A percentile compares a stretch with the other conserved stretches of the same genome.
These are phyloP conservation scores for Kwoniella dejecticola DNA, from an alignment of 768 basidiomycete genomes.

Conservation along the genomic window DNA sequence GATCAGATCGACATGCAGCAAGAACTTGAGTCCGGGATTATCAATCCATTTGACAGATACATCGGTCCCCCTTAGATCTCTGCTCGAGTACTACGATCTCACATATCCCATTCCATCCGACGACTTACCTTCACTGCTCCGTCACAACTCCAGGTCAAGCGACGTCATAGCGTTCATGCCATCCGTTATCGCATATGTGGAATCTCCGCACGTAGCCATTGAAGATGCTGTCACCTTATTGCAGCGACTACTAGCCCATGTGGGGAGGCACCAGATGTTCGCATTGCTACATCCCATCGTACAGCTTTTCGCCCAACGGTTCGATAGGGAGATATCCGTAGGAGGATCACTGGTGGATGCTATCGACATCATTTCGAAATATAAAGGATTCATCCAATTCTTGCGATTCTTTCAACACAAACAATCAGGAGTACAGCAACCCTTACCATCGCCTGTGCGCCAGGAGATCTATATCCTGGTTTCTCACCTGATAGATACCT, in stretches of 20 bases:
- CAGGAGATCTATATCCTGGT: slow-evolving; percentile 4
- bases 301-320: slow-evolving; percentile 4
- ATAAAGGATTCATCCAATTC: slow-evolving; percentile 10
- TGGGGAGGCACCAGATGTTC: slow-evolving; percentile 23
- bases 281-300: slow-evolving; percentile 15
- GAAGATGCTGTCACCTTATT: neutral
- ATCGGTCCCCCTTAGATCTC: neutral
- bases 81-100: slow-evolving; percentile 5
- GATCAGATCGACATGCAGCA: no score
- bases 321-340: slow-evolving; percentile 2
- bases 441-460: slow-evolving; percentile 15
- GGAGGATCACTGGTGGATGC: neutral
- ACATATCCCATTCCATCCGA: neutral
- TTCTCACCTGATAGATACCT: slow-evolving; percentile 4
- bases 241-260: slow-evolving; percentile 2
- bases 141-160: slow-evolving; percentile 1
- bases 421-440: neutral
- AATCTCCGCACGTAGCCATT: neutral
- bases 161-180: slow-evolving; percentile 20
- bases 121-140: neutral
- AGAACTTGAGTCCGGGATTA: no score
- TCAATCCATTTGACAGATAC: no score
- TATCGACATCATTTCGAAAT: neutral
- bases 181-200: slow-evolving; percentile 6
- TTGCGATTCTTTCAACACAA: slow-evolving; percentile 4